Evolutionary conservation across 306 rosid genomes (phyloP), one percentile per base, ranked within the genome.

Genomic region (Acacia crassicarpa): DNA sequence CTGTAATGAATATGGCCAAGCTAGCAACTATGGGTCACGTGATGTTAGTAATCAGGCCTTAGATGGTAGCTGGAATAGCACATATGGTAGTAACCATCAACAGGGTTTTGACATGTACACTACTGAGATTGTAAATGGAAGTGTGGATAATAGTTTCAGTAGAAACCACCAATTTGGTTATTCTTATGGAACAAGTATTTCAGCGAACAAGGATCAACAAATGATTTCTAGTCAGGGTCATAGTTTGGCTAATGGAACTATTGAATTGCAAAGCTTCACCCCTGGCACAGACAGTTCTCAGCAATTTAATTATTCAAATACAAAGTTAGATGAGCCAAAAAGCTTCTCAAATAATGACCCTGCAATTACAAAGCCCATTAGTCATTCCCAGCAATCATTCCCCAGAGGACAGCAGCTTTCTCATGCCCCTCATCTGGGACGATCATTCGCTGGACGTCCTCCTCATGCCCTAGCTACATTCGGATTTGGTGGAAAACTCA

Each of bases 401-500:
- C 90, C 83, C 74, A 83, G 88, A 74, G 90, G 83, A 73, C 78
- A 89, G 46, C 94, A 89, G 74, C 33, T 80, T 86, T 77, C 96
- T 3, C 79, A 86, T 86, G 88, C 94, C 87, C 82, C 92, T 72
- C 85, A 80, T 56, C 86, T 51, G 30, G 97, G 85, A 83, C 86
- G 94, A 83, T 89, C 98, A 73, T 91, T 95, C 4, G 97, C 90
- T 63, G 97, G 97, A 49, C 98, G 97, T 32, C 98, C 98, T 83
- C 88, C 93, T 41, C 98, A 93, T 88, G 91, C 97, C 46, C 77
- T 94, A 25, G 98, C 87, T 45, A 89, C 97, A 40, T 94, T 94
- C 30, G 97, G 98, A 25, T 94, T 94, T 86, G 98, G 98, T n/a
- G 97, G 98, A 78, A 94, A 92, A 83, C 98, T 94, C 85, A 67